These are phyloP conservation scores for Leccinum incarnatum DNA, from an alignment of 768 basidiomycete genomes.

Conservation along the genomic window DNA sequence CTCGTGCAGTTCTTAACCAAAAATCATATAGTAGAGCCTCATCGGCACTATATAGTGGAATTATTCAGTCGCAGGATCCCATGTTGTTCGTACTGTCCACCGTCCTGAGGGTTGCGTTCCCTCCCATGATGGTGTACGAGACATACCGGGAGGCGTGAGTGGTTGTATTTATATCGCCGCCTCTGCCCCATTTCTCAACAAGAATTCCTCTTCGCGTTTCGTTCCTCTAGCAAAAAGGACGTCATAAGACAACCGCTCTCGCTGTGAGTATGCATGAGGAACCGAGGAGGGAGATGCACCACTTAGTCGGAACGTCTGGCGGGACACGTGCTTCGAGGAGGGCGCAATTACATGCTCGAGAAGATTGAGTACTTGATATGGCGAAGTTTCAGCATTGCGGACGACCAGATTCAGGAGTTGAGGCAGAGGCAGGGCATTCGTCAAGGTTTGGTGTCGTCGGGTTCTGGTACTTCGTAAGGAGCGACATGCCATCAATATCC, in stretches of 20 bases:
- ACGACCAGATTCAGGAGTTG: not conserved
- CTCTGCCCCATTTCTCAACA: too few species aligned
- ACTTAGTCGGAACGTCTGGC: too few species aligned
- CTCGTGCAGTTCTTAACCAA: not conserved
- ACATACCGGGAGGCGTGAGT: too few species aligned
- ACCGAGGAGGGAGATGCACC: too few species aligned
- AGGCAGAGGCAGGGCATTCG: not conserved
- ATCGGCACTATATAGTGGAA: not conserved
- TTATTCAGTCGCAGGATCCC: not conserved
- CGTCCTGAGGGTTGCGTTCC: not conserved
- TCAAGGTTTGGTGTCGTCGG: not conserved
- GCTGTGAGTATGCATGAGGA: too few species aligned
- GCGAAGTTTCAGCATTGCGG: not conserved
- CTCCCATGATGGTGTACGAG: not conserved
- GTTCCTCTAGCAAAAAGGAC: too few species aligned
- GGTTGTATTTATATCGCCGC: too few species aligned
- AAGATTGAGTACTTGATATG: not conserved
- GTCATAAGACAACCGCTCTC: too few species aligned
- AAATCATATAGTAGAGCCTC: constrained; percentile 2
- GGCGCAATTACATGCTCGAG: not conserved
- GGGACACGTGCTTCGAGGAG: not conserved
- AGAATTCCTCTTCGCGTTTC: too few species aligned
- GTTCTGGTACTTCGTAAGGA: not conserved
- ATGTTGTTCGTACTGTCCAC: not conserved
- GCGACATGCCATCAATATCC: not conserved